Evolutionary conservation across 768 basidiomycete species (phyloP).

Genomic region (Leucosporidium yakuticum): DNA sequence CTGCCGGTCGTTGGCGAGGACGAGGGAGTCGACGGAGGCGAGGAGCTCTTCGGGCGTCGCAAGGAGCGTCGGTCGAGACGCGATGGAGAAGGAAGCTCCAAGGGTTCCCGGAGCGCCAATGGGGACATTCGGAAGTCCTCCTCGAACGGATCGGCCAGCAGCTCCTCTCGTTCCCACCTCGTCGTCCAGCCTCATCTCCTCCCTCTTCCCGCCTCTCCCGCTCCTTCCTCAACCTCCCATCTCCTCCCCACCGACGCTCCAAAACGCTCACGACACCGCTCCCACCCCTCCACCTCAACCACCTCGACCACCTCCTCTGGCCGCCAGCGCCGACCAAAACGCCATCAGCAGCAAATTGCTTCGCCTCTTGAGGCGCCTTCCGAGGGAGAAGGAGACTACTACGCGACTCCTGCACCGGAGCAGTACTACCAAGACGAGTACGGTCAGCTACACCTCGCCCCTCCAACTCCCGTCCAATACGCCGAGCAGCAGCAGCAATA

Average conservation of each 20-base stretch:
- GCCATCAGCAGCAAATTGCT: neutral
- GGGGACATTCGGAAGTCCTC: neutral
- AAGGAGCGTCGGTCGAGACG: neutral
- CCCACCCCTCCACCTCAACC: slow-evolving; percentile 4
- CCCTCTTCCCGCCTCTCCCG: neutral
- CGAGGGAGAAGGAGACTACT: neutral
- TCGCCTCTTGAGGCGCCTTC: neutral
- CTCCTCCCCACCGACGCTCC: neutral
- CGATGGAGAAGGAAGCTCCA: neutral
- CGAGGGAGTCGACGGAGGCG: slow-evolving; percentile 1
- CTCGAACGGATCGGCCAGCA: neutral
- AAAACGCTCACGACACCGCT: neutral
- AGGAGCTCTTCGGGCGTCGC: neutral
- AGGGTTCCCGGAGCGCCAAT: neutral
- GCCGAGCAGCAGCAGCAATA: neutral
- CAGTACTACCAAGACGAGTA: slow-evolving; percentile 12
- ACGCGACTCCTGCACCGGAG: neutral
- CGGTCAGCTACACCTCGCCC: slow-evolving; percentile 5
- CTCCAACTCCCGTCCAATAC: neutral
- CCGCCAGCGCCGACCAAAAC: neutral
- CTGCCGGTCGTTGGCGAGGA: neutral
- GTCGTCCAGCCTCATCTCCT: neutral
- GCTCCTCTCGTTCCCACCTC: neutral
- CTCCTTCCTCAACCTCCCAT: neutral
- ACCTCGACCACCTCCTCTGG: slow-evolving; percentile 6